A percentile compares a stretch with the other conserved stretches of the same genome.
phyloP scores from a whole-genome alignment of 2,329 filamentous ascomycete genomes.

The Rhexocercosporidium sp. region DNA sequence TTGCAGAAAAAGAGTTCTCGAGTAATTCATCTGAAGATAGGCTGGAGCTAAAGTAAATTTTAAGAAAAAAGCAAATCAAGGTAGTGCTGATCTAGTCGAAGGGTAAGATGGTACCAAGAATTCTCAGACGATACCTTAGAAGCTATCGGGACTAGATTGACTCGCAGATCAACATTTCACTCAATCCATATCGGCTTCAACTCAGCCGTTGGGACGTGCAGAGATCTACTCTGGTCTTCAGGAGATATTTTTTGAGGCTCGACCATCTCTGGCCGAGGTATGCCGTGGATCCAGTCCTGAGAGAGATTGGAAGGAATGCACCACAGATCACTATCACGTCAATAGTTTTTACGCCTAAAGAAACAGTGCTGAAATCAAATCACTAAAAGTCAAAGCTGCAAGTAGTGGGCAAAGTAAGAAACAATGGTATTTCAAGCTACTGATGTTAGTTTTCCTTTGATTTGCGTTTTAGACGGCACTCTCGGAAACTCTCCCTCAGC shows the following conservation, averaged over 20 bases:
- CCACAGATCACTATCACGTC: background rate
- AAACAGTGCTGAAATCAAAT: too few species aligned
- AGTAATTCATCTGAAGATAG: too few species aligned
- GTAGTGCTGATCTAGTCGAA: background rate
- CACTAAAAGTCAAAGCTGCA: too few species aligned
- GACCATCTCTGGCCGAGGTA: background rate
- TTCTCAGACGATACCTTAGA: background rate
- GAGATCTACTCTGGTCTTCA: background rate
- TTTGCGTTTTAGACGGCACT: too few species aligned
- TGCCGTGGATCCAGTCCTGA: background rate
- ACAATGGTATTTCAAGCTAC: too few species aligned
- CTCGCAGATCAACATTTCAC: background rate
- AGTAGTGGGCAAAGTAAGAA: too few species aligned
- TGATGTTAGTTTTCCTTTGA: too few species aligned
- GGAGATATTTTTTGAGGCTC: background rate
- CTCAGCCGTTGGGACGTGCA: background rate
- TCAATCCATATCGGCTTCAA: background rate
- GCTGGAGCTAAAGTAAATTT: too few species aligned
- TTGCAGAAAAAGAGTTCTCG: too few species aligned
- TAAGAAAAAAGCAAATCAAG: too few species aligned
- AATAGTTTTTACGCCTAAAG: background rate
- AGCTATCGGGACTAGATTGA: background rate
- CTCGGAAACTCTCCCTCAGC: too few species aligned
- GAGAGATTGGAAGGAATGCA: background rate
- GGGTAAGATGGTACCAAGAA: background rate